These are phyloP conservation scores for Phytophthora cryptogea DNA, from an alignment of 352 stramenopile genomes.

Conservation along the genomic window DNA sequence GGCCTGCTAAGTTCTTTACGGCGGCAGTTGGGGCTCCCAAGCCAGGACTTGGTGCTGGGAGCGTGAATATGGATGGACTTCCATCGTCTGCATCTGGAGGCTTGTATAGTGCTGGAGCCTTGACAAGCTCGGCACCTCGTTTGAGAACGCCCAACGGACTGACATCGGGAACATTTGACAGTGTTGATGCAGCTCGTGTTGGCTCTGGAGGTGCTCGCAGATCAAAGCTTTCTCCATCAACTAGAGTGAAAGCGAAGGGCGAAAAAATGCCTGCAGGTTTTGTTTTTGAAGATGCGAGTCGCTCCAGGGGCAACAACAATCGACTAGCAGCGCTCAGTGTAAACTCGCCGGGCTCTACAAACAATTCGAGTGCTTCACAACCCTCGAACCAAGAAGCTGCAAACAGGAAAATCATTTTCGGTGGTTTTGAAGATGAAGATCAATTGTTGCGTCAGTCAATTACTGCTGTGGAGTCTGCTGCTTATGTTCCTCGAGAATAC, in stretches of 20 bases:
- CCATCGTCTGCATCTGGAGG: background rate
- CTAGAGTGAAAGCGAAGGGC: conserved; percentile 7
- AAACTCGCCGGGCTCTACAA: background rate
- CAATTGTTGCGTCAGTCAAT: background rate
- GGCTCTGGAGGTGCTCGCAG: conserved; percentile 8
- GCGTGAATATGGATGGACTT: conserved; percentile 8
- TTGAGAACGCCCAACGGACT: conserved; percentile 5
- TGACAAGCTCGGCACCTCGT: conserved; percentile 13
- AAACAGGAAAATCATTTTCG: background rate
- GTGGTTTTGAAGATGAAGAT: background rate
- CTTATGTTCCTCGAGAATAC: conserved; percentile 8
- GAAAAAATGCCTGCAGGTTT: conserved; percentile 15
- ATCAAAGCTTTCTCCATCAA: conserved; percentile 10
- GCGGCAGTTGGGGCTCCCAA: conserved; percentile 4
- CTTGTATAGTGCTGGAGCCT: background rate
- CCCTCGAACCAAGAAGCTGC: conserved; percentile 4
- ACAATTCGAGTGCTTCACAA: background rate
- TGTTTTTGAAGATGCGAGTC: conserved; percentile 12
- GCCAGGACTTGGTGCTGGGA: background rate
- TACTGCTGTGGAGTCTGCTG: background rate
- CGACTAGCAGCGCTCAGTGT: conserved; percentile 11
- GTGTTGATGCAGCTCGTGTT: conserved; percentile 3
- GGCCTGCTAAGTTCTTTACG: conserved; percentile 9
- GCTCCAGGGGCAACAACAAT: conserved; percentile 7
- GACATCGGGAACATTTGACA: conserved; percentile 6